These are phyloP conservation scores for Trichoderma endophyticum DNA, from an alignment of 2,329 filamentous ascomycete genomes.

Conservation along the genomic window DNA sequence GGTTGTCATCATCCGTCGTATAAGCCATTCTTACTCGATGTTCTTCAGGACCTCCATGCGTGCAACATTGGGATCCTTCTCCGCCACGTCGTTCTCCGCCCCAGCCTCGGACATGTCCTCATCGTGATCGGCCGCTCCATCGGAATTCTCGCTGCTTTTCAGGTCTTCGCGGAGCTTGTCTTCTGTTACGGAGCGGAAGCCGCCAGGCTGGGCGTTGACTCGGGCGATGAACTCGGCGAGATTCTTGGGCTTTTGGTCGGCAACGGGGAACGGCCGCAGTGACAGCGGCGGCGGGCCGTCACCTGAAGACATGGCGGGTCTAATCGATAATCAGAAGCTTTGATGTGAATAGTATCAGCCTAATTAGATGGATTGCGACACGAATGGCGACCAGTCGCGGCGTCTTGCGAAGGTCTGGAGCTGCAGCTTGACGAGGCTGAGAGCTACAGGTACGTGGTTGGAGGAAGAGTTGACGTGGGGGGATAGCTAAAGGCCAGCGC, in stretches of 20 bases:
- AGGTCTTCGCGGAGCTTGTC: conserved; percentile 69
- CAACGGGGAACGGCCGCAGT: conserved; percentile 46
- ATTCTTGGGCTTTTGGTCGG: conserved; percentile 54
- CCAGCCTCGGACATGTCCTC: conserved; percentile 47
- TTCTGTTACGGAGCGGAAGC: conserved; percentile 78
- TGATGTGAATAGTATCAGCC: not conserved
- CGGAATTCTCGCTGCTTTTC: conserved; percentile 39
- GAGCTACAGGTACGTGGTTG: not conserved
- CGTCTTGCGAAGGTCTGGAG: not conserved
- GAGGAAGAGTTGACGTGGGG: not conserved
- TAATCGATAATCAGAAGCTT: not conserved
- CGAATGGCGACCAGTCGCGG: not conserved
- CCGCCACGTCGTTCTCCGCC: conserved; percentile 43
- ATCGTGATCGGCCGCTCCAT: conserved; percentile 45
- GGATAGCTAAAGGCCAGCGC: not conserved
- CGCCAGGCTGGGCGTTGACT: conserved; percentile 72
- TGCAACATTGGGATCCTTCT: conserved; percentile 46
- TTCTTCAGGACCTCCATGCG: conserved; percentile 56
- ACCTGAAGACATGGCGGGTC: conserved; percentile 29
- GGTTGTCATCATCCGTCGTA: not conserved
- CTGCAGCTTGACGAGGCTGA: conserved; percentile 14
- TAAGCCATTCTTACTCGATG: conserved; percentile 47
- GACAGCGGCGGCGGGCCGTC: conserved; percentile 37
- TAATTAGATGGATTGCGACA: not conserved
- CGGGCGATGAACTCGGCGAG: conserved; percentile 75